Percentiles rank a stretch among this genome's conserved stretches.
phyloP scores from a whole-genome alignment of 192 early-diverging fungal species.

The Borealophlyctis nickersoniae region DNA sequence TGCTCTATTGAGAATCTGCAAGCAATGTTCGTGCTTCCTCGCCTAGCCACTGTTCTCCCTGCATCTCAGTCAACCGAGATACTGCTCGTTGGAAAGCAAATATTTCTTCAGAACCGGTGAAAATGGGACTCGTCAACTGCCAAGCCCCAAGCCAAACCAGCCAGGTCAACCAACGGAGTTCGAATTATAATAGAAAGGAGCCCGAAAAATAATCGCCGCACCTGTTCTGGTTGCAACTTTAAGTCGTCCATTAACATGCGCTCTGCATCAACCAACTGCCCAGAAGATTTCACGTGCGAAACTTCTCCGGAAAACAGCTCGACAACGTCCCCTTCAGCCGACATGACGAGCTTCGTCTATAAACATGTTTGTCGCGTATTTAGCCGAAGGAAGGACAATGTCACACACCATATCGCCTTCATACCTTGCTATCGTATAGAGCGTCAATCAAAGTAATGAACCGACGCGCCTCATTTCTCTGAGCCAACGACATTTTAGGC shows the following conservation, averaged over 20 bases:
- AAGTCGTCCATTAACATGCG: slow-evolving; percentile 62
- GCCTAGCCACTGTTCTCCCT: slow-evolving; percentile 9
- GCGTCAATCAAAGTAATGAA: slow-evolving; percentile 93
- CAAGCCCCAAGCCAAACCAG: background rate
- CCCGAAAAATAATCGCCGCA: slow-evolving; percentile 12
- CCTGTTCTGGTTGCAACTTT: slow-evolving; percentile 40
- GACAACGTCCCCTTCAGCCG: slow-evolving; percentile 63
- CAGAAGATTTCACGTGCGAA: slow-evolving; percentile 19
- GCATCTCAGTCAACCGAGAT: slow-evolving; percentile 92
- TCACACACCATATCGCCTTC: slow-evolving; percentile 9
- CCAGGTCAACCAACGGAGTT: background rate
- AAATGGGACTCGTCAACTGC: slow-evolving; percentile 57
- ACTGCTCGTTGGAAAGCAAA: slow-evolving; percentile 95
- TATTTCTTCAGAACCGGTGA: slow-evolving; percentile 86
- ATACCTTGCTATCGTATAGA: slow-evolving; percentile 77
- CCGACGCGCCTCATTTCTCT: slow-evolving; percentile 83
- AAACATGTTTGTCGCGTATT: too few species aligned
- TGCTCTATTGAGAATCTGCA: too few species aligned
- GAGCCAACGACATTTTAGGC: slow-evolving; percentile 51
- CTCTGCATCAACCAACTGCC: slow-evolving; percentile 43
- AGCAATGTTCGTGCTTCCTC: background rate
- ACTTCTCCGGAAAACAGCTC: slow-evolving; percentile 72
- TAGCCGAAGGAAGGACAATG: background rate
- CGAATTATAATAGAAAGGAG: background rate
- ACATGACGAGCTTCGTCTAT: slow-evolving; percentile 55